These are phyloP conservation scores for Teratosphaeria gauchensis DNA, from an alignment of 2,329 filamentous ascomycete species.

Conservation along the genomic window DNA sequence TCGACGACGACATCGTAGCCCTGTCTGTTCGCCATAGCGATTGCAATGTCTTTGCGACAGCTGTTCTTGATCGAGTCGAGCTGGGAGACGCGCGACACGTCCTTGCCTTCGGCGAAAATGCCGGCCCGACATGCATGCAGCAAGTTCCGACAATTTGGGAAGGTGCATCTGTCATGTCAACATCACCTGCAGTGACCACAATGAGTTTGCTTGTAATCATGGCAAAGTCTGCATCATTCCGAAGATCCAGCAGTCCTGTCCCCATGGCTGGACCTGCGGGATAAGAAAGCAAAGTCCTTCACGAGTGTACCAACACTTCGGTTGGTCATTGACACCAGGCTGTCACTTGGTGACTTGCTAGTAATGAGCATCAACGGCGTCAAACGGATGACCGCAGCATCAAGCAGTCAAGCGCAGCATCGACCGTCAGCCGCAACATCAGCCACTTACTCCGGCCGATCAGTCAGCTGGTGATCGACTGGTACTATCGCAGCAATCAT, in stretches of 20 bases:
- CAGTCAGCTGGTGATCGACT: too few species aligned
- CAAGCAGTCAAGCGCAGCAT: too few species aligned
- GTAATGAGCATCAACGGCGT: too few species aligned
- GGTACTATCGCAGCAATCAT: neutral
- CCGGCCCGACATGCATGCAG: neutral
- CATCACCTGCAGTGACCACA: neutral
- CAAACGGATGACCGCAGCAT: too few species aligned
- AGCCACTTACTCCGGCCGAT: too few species aligned
- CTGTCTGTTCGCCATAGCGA: slow-evolving; percentile 43
- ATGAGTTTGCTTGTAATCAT: neutral
- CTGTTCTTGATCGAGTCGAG: neutral
- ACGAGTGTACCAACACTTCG: too few species aligned
- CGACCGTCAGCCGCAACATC: too few species aligned
- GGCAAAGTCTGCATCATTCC: neutral
- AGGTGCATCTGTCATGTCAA: neutral
- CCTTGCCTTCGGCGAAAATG: neutral
- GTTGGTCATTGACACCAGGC: too few species aligned
- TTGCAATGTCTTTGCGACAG: neutral
- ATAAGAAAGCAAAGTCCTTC: too few species aligned
- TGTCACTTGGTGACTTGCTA: too few species aligned
- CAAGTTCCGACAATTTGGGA: neutral
- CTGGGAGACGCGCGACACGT: neutral
- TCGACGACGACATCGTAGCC: slow-evolving; percentile 98
- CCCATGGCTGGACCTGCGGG: neutral
- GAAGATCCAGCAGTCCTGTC: neutral